These are phyloP conservation scores for Basipetospora chlamydospora DNA, from an alignment of 2,329 filamentous ascomycete genomes.

Conservation along the genomic window DNA sequence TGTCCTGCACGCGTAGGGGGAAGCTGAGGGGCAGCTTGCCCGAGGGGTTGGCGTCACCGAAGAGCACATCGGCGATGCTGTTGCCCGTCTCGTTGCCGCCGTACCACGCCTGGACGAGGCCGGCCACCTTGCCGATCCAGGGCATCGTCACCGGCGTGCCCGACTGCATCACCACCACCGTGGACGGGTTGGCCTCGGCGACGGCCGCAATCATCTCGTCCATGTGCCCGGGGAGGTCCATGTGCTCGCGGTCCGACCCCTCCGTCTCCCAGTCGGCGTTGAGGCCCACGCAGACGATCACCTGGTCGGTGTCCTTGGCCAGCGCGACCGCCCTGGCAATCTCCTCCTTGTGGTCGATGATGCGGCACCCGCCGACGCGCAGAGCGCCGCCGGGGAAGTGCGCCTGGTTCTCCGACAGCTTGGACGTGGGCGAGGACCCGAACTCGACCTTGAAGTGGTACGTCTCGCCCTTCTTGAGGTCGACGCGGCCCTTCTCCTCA, in stretches of 20 bases:
- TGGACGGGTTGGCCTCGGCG: conserved; percentile 50
- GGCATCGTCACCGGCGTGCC: conserved; percentile 64
- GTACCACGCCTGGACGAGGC: conserved; percentile 68
- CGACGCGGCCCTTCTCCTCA: conserved; percentile 45
- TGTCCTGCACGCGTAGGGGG: conserved; percentile 52
- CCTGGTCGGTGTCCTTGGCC: conserved; percentile 58
- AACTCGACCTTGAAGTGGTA: conserved; percentile 48
- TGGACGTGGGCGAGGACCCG: conserved; percentile 42
- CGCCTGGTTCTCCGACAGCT: conserved; percentile 33
- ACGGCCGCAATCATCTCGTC: conserved; percentile 57
- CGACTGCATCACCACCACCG: conserved; percentile 62
- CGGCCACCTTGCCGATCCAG: conserved; percentile 36
- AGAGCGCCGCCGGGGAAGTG: conserved; percentile 45
- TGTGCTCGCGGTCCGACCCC: conserved; percentile 61
- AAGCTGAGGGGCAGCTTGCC: conserved; percentile 64
- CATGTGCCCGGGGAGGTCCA: conserved; percentile 60
- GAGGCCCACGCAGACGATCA: conserved; percentile 63
- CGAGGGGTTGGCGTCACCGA: conserved; percentile 59
- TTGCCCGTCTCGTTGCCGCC: conserved; percentile 76
- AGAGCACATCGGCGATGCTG: conserved; percentile 63
- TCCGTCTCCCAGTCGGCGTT: conserved; percentile 75
- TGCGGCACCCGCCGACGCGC: conserved; percentile 44
- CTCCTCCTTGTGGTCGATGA: conserved; percentile 41
- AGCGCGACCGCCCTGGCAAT: conserved; percentile 52
- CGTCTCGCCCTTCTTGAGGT: conserved; percentile 41